Evolutionary conservation across 2,329 filamentous ascomycete genomes (phyloP), one percentile per base, ranked within the genome.

Genomic region (Penicillium sp.): DNA sequence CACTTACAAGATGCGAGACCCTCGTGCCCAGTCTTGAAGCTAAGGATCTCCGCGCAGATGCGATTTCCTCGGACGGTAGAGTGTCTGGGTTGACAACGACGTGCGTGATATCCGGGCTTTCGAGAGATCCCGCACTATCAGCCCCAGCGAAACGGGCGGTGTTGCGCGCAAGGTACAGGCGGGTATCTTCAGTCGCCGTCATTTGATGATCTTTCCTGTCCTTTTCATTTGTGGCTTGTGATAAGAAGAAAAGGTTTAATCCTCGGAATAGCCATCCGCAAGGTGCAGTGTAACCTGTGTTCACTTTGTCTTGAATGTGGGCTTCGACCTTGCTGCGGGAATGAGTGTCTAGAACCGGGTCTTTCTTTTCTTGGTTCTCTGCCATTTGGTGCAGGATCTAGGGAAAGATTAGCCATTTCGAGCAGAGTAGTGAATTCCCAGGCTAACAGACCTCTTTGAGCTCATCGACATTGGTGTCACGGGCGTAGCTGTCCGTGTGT

Each of bases 401-500:
- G 3, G 18, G 18, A n/a, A n/a, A n/a, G 18, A 22, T 22, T 22
- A 9, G 18, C 5, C 18, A n/a, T n/a, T n/a, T n/a, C n/a, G n/a
- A n/a, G n/a, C n/a, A n/a, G n/a, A n/a, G n/a, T n/a, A n/a, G n/a
- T n/a, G 25, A 6, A 27, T 13, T 5, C 6, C 11, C 25, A n/a
- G 25, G 25, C 18, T 9, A 13, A 27, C 51, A 27, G 55, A 66
- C 57, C 34, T 47, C 62, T 37, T 61, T 69, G 32, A 95, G 71
- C 52, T 90, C 84, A 1, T 78, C 73, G 0, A 75, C 51, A 1
- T 70, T 72, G 6, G 83, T 67, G 51, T 94, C 80, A 3, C 89
- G 73, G 0, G 80, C 75, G 62, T 85, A 96, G 55, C 87, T 89
- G 59, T 98, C 92, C 0, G 84, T 84, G 51, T 79, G 92, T 36